phyloP scores from a whole-genome alignment of 306 rosid genomes.

The Acacia melanoxylon region DNA sequence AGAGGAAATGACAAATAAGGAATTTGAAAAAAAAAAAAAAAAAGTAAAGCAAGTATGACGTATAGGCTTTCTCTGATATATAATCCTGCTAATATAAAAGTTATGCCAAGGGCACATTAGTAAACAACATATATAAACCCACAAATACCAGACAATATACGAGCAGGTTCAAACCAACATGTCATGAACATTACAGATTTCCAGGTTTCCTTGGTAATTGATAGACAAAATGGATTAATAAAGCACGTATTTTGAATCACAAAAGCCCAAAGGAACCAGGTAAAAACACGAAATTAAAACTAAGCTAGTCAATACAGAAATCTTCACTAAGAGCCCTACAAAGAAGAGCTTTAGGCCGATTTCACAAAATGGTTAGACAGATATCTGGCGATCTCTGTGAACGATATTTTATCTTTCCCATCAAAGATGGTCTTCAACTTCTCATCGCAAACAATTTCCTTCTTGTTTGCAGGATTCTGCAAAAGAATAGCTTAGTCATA shows the following conservation, averaged over 20 bases:
- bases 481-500: slow-evolving; percentile 28
- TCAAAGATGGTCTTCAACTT: slow-evolving; percentile 68
- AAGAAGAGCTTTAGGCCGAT: slow-evolving; percentile 32
- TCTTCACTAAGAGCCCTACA: slow-evolving; percentile 21
- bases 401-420: slow-evolving; percentile 61
- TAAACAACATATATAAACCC: not conserved
- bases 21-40: no score
- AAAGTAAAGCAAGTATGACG: not conserved
- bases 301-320: slow-evolving; percentile 22
- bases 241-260: not conserved
- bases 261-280: not conserved
- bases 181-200: slow-evolving; percentile 30
- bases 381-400: slow-evolving; percentile 55
- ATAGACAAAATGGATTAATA: not conserved
- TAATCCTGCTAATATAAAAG: slow-evolving; percentile 8
- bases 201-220: slow-evolving; percentile 24
- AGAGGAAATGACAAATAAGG: no score
- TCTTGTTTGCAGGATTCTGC: slow-evolving; percentile 71
- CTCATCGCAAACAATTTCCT: slow-evolving; percentile 62
- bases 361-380: slow-evolving; percentile 60
- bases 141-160: slow-evolving; percentile 22
- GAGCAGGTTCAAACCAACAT: slow-evolving; percentile 21
- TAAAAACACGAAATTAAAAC: not conserved
- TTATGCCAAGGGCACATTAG: not conserved
- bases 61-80: not conserved